Base-by-base conservation (phyloP, 805 yeast genomes). In the Cyberlindnera veronae region DNA sequence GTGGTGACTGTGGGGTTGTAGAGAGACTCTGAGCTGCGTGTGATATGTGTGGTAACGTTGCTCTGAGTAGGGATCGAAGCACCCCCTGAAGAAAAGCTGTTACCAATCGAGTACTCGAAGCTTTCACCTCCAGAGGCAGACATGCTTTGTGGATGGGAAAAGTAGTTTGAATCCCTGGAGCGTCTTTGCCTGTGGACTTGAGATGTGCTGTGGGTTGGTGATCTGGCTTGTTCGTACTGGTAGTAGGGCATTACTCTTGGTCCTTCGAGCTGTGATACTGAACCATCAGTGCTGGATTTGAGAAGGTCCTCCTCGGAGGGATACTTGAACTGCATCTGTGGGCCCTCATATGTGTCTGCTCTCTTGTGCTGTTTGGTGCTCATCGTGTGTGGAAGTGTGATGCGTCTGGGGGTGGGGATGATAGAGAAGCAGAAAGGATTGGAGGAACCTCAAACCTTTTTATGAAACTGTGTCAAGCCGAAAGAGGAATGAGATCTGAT, bases 281-380 rank as follows among this genome's bases (percentile, higher is more conserved):
- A n/a, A 2, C 26, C 34, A 1, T 23, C 5, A 17, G 24, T 20
- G 20, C 24, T 32, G 9, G 26, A 28, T 6, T n/a, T 41, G 7
- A 24, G 29, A 6, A 51, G 33, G 14, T 46, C 50, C 35, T 61
- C 67, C 4, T 46, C 46, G 6, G 61, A 55, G 13, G 72, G 72
- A 38, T 67, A 68, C 38, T 59, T 57, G 48, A 68, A 68, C 13
- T 49, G 61, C 61, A 63, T 57, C 45, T 67, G 72, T 2, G 62
- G 51, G 5, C 72, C 72, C 18, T 57, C 59, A 39, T 64, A 67
- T 0, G 71, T 66, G 7, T 55, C 45, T 1, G 71, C 49, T 45
- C 60, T 46, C 16, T 41, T 60, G 48, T 63, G 67, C 21, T 64
- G 54, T 44, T 63, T 43, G 7, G 33, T 24, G n/a, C 45, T 19